Evolutionary conservation across 2,329 filamentous ascomycete genomes (phyloP), one percentile per base, ranked within the genome.

Genomic region (Parastagonospora avenae): DNA sequence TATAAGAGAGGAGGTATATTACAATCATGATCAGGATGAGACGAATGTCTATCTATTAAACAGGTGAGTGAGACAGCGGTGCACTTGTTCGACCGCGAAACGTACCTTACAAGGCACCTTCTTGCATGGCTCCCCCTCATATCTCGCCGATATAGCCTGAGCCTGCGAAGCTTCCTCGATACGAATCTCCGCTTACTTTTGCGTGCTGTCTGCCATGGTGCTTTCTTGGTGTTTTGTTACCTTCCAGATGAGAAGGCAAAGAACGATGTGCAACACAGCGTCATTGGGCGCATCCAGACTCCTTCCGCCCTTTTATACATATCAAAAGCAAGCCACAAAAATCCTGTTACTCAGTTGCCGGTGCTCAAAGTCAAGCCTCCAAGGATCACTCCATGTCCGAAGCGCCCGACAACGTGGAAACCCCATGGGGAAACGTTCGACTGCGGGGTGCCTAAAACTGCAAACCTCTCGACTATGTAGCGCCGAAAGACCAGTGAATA

Each of bases 1-100:
- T 64, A 40, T 24, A 71, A 2, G 68, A 61, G 16, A 72, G 61
- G 1, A 74, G 67, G 40, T 74, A 73, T n/a, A 74, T 55, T 37
- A 72, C 44, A 4, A 65, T 37, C 16, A 72, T 56, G 27, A 71
- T 50, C 1, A 67, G 66, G 8, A 74, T 64, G 6, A 71, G 60
- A 8, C 66, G 55, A 31, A 57, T 60, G 40, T 75, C 72, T 1
- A 75, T 66, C 40, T 73, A 29, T 28, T 24, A 5, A 24, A 3
- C 3, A 24, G 5, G 19, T 24, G 19, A 24, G 19, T 24, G 19
- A 3, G 19, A 24, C 3, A 24, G 5, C 19, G 19, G 19, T 24
- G 19, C 3, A 11, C 19, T 19, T 24, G 24, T 39, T 14, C 10
- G 35, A 10, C 7, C 15, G n/a, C 15, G 37, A 38, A 16, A 38